phyloP scores from a whole-genome alignment of 2,329 filamentous ascomycete species.

The Phyllosticta paracitricarpa region DNA sequence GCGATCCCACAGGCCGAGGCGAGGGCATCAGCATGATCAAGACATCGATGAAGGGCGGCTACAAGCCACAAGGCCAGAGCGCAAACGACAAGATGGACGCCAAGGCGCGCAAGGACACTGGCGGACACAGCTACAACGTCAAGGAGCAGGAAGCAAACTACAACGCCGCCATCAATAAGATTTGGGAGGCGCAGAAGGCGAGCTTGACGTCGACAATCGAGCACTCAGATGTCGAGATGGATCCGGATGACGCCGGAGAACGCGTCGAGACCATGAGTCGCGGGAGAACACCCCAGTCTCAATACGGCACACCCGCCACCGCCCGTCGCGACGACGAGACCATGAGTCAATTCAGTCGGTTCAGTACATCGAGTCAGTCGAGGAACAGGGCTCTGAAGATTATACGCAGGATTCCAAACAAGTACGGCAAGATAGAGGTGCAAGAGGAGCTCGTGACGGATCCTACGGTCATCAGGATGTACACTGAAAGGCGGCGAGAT shows the following conservation, averaged over 20 bases:
- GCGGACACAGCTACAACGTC: conserved; percentile 95
- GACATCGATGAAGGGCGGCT: conserved; percentile 97
- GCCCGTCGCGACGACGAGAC: conserved; percentile 61
- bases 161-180: conserved; percentile 78
- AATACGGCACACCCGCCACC: conserved; percentile 49
- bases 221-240: conserved; percentile 63
- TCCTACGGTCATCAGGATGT: conserved; percentile 78
- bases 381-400: conserved; percentile 62
- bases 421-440: conserved; percentile 53
- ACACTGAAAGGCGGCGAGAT: conserved; percentile 66
- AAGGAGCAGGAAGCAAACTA: conserved; percentile 89
- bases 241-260: conserved; percentile 47
- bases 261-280: conserved; percentile 28
- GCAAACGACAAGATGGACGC: conserved; percentile 79
- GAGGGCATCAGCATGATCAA: conserved; percentile 96
- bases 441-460: conserved; percentile 60
- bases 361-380: conserved; percentile 49
- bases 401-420: conserved; percentile 54
- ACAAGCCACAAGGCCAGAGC: conserved; percentile 80
- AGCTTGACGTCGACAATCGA: conserved; percentile 66
- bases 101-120: conserved; percentile 56
- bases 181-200: conserved; percentile 81
- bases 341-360: conserved; percentile 39
- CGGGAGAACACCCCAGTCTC: conserved; percentile 56
- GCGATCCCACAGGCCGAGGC: conserved; percentile 86